phyloP scores from a whole-genome alignment of 306 rosid species.

The Trifolium fragiferum region DNA sequence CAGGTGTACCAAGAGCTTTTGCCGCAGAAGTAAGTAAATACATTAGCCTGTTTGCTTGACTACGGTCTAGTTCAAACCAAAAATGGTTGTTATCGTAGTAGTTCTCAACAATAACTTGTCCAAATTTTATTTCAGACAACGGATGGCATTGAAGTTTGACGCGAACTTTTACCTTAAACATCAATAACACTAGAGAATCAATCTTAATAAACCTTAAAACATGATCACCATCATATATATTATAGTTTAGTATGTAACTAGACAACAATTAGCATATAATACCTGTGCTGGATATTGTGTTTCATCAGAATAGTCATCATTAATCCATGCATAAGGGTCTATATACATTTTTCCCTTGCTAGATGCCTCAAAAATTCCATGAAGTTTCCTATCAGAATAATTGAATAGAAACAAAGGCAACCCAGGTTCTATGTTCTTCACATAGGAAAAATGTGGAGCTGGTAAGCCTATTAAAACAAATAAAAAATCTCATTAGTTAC shows the following conservation, averaged over 20 bases:
- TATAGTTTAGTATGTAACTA: slow-evolving; percentile 10
- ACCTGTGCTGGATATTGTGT: slow-evolving; percentile 94
- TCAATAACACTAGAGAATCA: slow-evolving; percentile 7
- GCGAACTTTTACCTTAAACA: slow-evolving; percentile 61
- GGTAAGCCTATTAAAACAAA: slow-evolving; percentile 68
- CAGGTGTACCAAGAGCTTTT: slow-evolving; percentile 45
- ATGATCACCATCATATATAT: background rate
- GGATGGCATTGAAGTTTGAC: slow-evolving; percentile 68
- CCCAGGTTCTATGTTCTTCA: slow-evolving; percentile 77
- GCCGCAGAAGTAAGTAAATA: slow-evolving; percentile 54
- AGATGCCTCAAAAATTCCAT: slow-evolving; percentile 88
- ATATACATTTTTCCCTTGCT: slow-evolving; percentile 72
- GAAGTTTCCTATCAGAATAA: slow-evolving; percentile 71
- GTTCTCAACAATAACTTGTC: slow-evolving; percentile 60
- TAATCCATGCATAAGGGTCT: slow-evolving; percentile 84
- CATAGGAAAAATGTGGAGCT: slow-evolving; percentile 67
- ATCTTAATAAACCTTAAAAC: slow-evolving; percentile 11
- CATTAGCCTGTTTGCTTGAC: slow-evolving; percentile 62
- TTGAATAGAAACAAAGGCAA: slow-evolving; percentile 89
- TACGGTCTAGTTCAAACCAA: slow-evolving; percentile 87
- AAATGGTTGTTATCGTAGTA: slow-evolving; percentile 58
- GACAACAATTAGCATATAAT: slow-evolving; percentile 4
- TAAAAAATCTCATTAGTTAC: slow-evolving; percentile 32
- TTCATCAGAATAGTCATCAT: slow-evolving; percentile 58
- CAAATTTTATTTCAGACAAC: slow-evolving; percentile 67